These are phyloP conservation scores for Cordyceps fumosorosea DNA, from an alignment of 2,329 filamentous ascomycete genomes.

Conservation along the genomic window DNA sequence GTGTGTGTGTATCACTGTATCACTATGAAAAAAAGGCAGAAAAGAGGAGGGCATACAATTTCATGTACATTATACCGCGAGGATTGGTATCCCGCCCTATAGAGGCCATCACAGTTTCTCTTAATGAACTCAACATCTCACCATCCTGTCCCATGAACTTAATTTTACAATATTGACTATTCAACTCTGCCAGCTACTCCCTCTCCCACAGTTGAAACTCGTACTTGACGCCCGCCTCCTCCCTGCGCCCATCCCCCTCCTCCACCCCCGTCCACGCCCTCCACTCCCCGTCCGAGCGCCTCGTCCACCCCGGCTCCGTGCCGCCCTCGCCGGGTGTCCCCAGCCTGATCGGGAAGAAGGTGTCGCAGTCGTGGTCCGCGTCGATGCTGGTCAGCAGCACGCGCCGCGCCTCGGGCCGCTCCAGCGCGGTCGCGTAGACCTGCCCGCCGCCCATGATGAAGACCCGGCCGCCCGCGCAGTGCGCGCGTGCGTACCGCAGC, in stretches of 20 bases:
- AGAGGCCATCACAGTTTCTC: not conserved
- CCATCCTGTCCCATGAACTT: not conserved
- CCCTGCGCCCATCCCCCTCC: slow-evolving; percentile 47
- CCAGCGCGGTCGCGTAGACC: slow-evolving; percentile 70
- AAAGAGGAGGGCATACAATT: not conserved
- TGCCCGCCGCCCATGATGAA: slow-evolving; percentile 89
- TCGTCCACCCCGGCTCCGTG: slow-evolving; percentile 45
- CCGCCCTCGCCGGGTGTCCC: slow-evolving; percentile 24
- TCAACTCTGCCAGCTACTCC: slow-evolving; percentile 17
- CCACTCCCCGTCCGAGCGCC: slow-evolving; percentile 44
- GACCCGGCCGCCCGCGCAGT: slow-evolving; percentile 47
- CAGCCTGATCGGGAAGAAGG: slow-evolving; percentile 60
- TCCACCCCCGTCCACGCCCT: slow-evolving; percentile 61
- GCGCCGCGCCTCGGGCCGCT: slow-evolving; percentile 47
- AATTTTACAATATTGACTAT: not conserved
- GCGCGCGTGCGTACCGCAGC: slow-evolving; percentile 37
- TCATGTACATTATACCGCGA: slow-evolving; percentile 5
- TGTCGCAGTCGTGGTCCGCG: slow-evolving; percentile 69
- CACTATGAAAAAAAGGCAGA: slow-evolving; percentile 6
- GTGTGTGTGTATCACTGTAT: slow-evolving; percentile 12
- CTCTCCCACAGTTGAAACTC: slow-evolving; percentile 71
- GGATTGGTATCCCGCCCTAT: not conserved
- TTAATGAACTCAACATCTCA: slow-evolving; percentile 7
- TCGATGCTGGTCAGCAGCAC: slow-evolving; percentile 65
- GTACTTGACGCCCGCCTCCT: slow-evolving; percentile 59